Percentiles rank a stretch among this genome's conserved stretches.
Evolutionary conservation across 768 basidiomycete genomes (phyloP).

Genomic region (Strobilomyces echinocephalus): DNA sequence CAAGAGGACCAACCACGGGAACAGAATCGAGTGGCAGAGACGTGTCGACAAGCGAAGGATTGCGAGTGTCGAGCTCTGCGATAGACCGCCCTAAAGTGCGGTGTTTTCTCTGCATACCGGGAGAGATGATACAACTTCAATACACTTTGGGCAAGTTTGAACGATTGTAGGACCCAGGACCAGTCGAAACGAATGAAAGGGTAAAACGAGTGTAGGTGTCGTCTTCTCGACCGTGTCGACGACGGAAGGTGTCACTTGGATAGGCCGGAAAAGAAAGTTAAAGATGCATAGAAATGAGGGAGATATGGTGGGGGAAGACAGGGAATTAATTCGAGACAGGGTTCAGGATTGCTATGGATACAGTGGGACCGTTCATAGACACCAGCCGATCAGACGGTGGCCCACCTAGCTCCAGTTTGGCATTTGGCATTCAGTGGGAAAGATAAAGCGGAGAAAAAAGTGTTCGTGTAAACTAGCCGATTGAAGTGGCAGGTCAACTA

Average conservation of each 20-base stretch:
- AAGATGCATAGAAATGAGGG: constrained; percentile 1
- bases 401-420: no score
- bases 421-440: constrained; percentile 2
- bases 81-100: constrained; percentile 10
- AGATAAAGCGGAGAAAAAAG: constrained; percentile 1
- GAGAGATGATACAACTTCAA: constrained; percentile 6
- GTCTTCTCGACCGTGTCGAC: constrained; percentile 11
- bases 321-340: constrained; percentile 6
- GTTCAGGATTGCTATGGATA: constrained; percentile 23
- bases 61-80: constrained; percentile 31
- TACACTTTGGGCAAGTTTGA: not conserved
- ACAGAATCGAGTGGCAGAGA: constrained; percentile 30
- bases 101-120: constrained; percentile 16
- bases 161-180: not conserved
- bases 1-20: constrained; percentile 37
- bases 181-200: constrained; percentile 16
- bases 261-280: not conserved
- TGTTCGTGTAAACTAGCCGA: constrained; percentile 1
- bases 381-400: not conserved
- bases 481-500: not conserved
- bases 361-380: constrained; percentile 1
- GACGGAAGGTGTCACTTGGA: constrained; percentile 2
- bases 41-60: constrained; percentile 36
- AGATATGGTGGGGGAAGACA: constrained; percentile 7
- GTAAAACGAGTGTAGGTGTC: constrained; percentile 21